These are phyloP conservation scores for Trichoderma orchidacearum DNA, from an alignment of 495 filamentous ascomycete species.

Conservation along the genomic window DNA sequence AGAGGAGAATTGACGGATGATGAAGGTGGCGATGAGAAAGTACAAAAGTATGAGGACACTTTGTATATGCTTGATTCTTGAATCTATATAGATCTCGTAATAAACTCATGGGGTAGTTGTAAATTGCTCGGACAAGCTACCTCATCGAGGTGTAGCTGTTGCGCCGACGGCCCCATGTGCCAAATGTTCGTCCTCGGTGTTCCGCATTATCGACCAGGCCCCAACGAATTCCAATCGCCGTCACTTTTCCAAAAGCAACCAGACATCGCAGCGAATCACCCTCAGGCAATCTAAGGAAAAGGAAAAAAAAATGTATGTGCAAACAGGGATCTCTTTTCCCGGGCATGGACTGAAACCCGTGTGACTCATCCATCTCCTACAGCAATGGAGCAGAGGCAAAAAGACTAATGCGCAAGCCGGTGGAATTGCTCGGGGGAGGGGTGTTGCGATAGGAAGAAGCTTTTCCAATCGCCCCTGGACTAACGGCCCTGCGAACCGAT, in stretches of 20 bases:
- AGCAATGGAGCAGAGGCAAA: neutral
- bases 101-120: too few relatives aligned
- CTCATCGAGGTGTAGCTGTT: too few relatives aligned
- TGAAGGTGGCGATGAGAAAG: too few relatives aligned
- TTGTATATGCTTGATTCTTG: too few relatives aligned
- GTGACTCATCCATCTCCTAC: neutral
- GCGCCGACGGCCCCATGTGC: neutral
- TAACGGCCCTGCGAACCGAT: neutral
- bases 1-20: too few relatives aligned
- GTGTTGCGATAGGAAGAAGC: neutral
- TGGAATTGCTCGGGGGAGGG: neutral
- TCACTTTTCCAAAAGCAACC: neutral
- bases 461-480: too few relatives aligned
- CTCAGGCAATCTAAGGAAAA: neutral
- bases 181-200: too few relatives aligned
- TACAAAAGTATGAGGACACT: too few relatives aligned
- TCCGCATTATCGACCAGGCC: too few relatives aligned
- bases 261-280: neutral
- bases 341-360: neutral
- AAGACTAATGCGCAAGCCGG: neutral
- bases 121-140: too few relatives aligned
- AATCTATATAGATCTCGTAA: too few relatives aligned
- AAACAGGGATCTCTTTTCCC: neutral
- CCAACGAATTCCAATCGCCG: neutral
- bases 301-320: neutral